These are phyloP conservation scores for Aspergillus costaricaensis DNA, from an alignment of 2,329 filamentous ascomycete species.

Conservation along the genomic window DNA sequence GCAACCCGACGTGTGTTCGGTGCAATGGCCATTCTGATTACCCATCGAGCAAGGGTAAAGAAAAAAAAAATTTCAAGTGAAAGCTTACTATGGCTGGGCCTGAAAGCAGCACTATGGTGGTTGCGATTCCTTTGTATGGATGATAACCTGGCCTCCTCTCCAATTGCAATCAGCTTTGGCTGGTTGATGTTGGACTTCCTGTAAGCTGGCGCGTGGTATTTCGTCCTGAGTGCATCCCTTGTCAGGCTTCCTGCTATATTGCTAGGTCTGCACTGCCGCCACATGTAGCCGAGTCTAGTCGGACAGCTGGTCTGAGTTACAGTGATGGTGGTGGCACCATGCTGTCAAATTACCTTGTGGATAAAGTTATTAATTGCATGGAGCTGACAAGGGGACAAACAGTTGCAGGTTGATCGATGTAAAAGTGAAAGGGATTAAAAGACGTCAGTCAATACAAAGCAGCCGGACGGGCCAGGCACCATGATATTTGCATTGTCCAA, in stretches of 20 bases:
- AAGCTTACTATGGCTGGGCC: not conserved
- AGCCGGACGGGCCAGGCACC: slow-evolving; percentile 2
- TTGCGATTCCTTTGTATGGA: not conserved
- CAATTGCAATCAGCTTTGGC: not conserved
- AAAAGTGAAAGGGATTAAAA: not conserved
- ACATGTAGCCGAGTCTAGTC: not conserved
- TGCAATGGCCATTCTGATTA: not conserved
- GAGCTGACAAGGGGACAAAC: not conserved
- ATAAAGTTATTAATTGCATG: slow-evolving; percentile 4
- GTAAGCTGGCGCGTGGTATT: not conserved
- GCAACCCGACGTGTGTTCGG: not conserved
- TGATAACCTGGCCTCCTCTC: not conserved
- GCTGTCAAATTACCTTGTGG: not conserved
- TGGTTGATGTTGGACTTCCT: not conserved
- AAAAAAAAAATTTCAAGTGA: not conserved
- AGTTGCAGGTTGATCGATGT: not conserved
- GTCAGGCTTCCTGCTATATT: not conserved
- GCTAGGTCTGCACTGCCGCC: not conserved
- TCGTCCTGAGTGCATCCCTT: not conserved
- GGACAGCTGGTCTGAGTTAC: not conserved
- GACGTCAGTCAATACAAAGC: not conserved
- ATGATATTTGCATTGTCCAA: slow-evolving; percentile 6
- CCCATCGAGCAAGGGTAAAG: not conserved
- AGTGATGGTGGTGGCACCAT: not conserved
- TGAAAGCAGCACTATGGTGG: not conserved